A percentile compares a stretch with the other conserved stretches of the same genome.
phyloP scores from a whole-genome alignment of 148 eudicot genomes.

The Rhododendron simsii region DNA sequence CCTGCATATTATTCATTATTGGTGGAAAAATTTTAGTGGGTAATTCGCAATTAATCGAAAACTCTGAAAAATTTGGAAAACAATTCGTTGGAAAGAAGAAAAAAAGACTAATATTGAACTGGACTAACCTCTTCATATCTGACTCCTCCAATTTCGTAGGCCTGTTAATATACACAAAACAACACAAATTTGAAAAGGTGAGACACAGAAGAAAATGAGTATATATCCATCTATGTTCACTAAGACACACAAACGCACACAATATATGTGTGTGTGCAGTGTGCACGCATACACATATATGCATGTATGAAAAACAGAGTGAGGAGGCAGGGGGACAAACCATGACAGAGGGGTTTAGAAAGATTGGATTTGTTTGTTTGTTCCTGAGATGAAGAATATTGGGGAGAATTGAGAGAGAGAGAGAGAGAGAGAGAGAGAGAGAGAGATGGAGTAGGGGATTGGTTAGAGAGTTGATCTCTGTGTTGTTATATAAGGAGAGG shows the following conservation, averaged over 20 bases:
- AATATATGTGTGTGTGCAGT: too few relatives aligned
- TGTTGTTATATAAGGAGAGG: not conserved
- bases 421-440: too few relatives aligned
- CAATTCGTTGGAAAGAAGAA: not conserved
- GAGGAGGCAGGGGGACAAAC: not conserved
- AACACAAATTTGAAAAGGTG: not conserved
- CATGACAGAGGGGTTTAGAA: not conserved
- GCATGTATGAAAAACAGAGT: not conserved
- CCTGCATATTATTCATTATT: not conserved
- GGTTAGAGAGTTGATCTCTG: not conserved
- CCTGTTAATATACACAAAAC: not conserved
- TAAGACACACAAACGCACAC: not conserved
- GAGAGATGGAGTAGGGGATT: not conserved
- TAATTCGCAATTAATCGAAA: not conserved
- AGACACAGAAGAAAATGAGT: not conserved
- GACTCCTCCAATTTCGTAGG: constrained; percentile 2
- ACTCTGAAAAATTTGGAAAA: not conserved
- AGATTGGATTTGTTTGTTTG: not conserved
- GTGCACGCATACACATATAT: too few relatives aligned
- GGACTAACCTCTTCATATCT: constrained; percentile 14
- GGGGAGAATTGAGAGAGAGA: not conserved
- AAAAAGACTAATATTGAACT: not conserved
- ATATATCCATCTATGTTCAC: not conserved
- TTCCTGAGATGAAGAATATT: not conserved
- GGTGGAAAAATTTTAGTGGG: not conserved